Base-by-base conservation (phyloP, 306 rosid genomes). In the Arachis stenosperma region DNA sequence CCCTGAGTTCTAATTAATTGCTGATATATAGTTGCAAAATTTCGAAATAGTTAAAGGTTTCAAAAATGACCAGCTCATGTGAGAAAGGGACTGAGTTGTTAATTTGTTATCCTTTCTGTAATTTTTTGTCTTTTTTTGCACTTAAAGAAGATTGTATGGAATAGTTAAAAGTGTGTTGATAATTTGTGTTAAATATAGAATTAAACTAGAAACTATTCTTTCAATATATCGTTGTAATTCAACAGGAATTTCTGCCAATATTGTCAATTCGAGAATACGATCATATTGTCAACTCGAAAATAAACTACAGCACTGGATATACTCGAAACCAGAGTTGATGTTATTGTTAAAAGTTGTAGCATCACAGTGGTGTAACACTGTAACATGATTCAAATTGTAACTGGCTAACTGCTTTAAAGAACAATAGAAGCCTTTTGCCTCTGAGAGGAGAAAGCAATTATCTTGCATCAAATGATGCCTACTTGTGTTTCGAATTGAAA, bases 281-380 rank as follows among this genome's bases (percentile, higher is more conserved):
- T 33, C 37, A 33, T 33, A 2, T 33, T 33, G 4, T 33, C 0
- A 4, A 4, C 37, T 33, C 37, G 37, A 33, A 33, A 33, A 33
- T 33, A 33, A 33, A 3, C 37, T 33, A 4, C 4, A 33, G 37
- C 37, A 33, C 4, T 10, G 2, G 15, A 46, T 48, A 61, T 7
- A 17, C 67, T 66, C 59, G 70, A 57, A 59, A 52, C 67, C 41
- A 47, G 54, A 36, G 52, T 79, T 68, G 11, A 59, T 79, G 74
- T 50, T 58, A 11, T 41, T 48, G 64, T 54, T 64, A 57, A 54
- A 30, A n/a, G 37, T 39, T 13, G 65, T 52, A 52, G 13, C 27
- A 52, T 52, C 27, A 6, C 57, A 52, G 29, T 52, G 15, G 29
- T 52, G 15, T 52, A 52, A 14, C 9, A n/a, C 3, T 52, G 15